Base-by-base conservation (phyloP, 345 rosid genomes). In the Laguncularia racemosa region DNA sequence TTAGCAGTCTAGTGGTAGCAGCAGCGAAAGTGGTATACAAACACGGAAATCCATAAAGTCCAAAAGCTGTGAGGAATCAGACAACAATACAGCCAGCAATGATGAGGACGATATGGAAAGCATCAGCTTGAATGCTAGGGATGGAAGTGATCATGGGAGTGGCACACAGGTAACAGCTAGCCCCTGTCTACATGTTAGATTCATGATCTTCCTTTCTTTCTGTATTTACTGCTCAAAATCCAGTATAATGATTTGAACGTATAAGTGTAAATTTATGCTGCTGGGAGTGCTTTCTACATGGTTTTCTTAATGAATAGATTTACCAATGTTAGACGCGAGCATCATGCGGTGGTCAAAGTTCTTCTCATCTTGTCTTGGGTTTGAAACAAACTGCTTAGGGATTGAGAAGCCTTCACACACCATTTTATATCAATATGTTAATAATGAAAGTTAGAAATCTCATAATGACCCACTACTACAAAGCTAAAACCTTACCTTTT, bases 71-170 rank as follows among this genome's bases (percentile, higher is more conserved):
- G 67, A 64, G 51, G 59, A 56, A 51, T 65, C 59, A 6, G 63
- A 60, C 52, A 61, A 73, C 63, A 56, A 65, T 60, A 64, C 58
- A 7, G 70, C 64, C 58, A 64, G 73, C 77, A 64, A 65, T 26
- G 67, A 68, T 54, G 73, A 65, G 60, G 64, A 67, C 44, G 67
- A 68, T 21, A 64, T 17, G 28, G 67, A 61, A 55, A 73, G 73
- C 63, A 47, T 20, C 52, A 63, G 60, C 49, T 44, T 68, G 51
- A 53, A 65, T 53, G 46, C 44, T 33, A 44, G 46, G 66, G 65
- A 71, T 59, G 80, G 76, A 65, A 71, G 74, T 58, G 71, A 71
- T 56, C 21, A 65, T 53, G 76, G 74, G 38, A 76, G 76, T 62
- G 74, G 72, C 53, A 65, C 74, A 33, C 80, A 71, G 74, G 43